Base-by-base conservation (phyloP, 768 basidiomycete genomes). In the Tricholoma sp. region DNA sequence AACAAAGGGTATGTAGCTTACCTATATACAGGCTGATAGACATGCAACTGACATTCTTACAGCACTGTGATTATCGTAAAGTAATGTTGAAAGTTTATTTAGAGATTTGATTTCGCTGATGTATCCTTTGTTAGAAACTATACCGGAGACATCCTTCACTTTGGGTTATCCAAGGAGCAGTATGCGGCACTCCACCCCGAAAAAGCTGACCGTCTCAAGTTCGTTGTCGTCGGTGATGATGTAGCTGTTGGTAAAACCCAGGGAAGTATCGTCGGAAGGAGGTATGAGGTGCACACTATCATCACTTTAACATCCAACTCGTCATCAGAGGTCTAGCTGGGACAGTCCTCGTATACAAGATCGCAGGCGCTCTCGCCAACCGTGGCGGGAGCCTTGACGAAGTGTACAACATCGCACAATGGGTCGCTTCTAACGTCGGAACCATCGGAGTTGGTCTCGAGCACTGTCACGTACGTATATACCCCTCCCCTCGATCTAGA, bases 131-230 rank as follows among this genome's bases (percentile, higher is more conserved):
- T 47, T 56, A 91, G 88, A 68, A 93, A 93, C 63, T 93, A 93
- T 66, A 94, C 91, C 0, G 94, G 94, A 15, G 94, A 96, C 62
- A 80, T 94, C 36, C 83, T 96, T 48, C 92, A 94, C 65, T 96
- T 96, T 64, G 94, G 94, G 20, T 80, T 96, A 9, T 93, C 93
- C 3, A 88, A 84, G 61, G 92, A 96, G 64, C 88, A 90, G 61
- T 86, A 88, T 58, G 85, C 89, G 3, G 84, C 90, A 4, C 69
- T 76, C 49, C 79, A 88, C 54, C 85, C 90, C 0, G 79, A 83
- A 20, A 84, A 85, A 63, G 80, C 87, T 1, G 80, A 87, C 52
- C 73, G 73, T 28, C 80, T 91, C 66, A 84, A 80, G 63, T 89
- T 94, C 54, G 76, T 95, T 31, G 80, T 94, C 42, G 91, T 96